These are phyloP conservation scores for Yarrowia bubula DNA, from an alignment of 805 yeast species.

Conservation along the genomic window DNA sequence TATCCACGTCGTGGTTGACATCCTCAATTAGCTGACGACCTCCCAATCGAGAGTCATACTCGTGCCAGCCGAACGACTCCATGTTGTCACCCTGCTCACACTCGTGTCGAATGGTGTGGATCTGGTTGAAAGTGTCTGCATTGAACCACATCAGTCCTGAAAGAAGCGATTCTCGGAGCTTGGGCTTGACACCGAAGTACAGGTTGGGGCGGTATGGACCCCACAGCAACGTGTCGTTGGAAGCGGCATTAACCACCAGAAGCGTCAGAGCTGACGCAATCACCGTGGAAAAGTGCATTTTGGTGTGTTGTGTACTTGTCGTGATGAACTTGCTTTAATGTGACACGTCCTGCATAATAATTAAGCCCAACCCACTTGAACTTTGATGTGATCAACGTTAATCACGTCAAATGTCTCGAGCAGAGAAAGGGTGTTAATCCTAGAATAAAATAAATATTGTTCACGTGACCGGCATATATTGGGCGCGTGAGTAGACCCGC, in stretches of 20 bases:
- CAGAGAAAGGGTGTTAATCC: no score
- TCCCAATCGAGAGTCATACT: constrained; percentile 83
- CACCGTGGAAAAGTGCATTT: constrained; percentile 6
- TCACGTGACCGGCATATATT: background rate
- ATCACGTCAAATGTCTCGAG: background rate
- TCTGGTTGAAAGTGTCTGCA: constrained; percentile 53
- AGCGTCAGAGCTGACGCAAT: constrained; percentile 15
- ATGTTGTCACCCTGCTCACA: constrained; percentile 73
- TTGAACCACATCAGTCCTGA: constrained; percentile 90
- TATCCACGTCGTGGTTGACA: constrained; percentile 55
- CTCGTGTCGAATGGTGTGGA: constrained; percentile 63
- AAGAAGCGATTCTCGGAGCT: constrained; percentile 69
- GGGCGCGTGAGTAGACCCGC: background rate
- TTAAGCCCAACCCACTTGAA: background rate
- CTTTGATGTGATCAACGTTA: background rate
- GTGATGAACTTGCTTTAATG: background rate
- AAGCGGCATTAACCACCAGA: constrained; percentile 33
- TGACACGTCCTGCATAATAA: constrained; percentile 17
- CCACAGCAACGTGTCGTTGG: constrained; percentile 66
- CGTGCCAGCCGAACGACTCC: constrained; percentile 77
- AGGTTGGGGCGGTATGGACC: constrained; percentile 89
- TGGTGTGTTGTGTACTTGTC: background rate
- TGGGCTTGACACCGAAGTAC: constrained; percentile 82
- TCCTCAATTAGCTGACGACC: constrained; percentile 79
- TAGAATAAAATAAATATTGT: no score